Conservation (phyloP, 176 grass and related monocot species). For the sorghum (Sorghum bicolor) region DNA sequence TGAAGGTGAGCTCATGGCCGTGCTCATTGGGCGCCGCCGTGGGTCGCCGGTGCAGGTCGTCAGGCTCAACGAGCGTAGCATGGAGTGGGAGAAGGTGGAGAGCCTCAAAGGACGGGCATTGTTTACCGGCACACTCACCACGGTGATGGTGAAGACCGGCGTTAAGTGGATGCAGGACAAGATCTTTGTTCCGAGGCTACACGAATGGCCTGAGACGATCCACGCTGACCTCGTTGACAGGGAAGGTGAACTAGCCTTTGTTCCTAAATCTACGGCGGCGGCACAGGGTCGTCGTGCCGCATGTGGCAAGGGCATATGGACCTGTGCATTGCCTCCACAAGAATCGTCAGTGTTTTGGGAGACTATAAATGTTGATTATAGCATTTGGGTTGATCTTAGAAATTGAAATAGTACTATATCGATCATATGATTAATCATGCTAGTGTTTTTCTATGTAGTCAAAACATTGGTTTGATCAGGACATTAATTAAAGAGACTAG, state of each 20-base stretch:
- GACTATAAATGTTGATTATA: neutral
- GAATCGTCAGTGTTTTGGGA: neutral
- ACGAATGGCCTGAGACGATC: neutral
- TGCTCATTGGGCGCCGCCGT: neutral
- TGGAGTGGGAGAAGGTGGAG: slow-evolving; percentile 3
- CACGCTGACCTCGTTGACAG: neutral
- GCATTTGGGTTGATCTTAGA: neutral
- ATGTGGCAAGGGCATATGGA: neutral
- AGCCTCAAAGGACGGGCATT: neutral
- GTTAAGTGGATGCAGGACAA: neutral
- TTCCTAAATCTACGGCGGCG: neutral
- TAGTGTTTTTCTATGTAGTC: too few relatives aligned
- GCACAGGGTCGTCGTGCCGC: neutral
- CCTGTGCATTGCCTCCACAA: neutral
- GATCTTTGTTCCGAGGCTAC: neutral
- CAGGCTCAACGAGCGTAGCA: neutral
- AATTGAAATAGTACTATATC: neutral
- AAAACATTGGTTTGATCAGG: too few relatives aligned
- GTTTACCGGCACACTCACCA: neutral
- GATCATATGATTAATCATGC: too few relatives aligned
- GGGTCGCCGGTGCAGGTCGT: neutral
- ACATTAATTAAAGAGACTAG: too few relatives aligned
- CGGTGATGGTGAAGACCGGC: neutral
- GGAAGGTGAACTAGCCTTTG: neutral
- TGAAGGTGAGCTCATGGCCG: neutral